Percentiles rank a stretch among this genome's conserved stretches.
Conservation (phyloP, 1,284 basidiomycete genomes). For the Tilletia walkeri region DNA sequence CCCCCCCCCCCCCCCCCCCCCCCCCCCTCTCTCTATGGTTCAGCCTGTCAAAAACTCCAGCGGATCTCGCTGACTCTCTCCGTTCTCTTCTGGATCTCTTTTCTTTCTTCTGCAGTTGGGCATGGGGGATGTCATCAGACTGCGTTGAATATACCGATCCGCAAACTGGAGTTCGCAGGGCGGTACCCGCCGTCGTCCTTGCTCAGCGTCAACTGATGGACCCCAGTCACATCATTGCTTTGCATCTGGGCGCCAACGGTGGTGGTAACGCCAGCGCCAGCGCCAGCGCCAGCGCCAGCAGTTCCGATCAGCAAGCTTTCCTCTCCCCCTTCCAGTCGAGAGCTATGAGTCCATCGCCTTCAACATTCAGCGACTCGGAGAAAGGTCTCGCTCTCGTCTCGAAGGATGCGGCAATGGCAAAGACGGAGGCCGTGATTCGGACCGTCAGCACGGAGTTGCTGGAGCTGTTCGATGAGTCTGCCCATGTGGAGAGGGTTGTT, state of each 20-base stretch:
- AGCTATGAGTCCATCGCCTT: too few species aligned
- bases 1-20: too few species aligned
- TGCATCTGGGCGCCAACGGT: constrained; percentile 11
- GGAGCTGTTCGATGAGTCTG: constrained; percentile 21
- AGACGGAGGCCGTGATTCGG: background rate
- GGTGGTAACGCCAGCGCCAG: background rate
- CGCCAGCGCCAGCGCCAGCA: background rate
- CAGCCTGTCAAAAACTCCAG: too few species aligned
- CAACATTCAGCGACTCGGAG: background rate
- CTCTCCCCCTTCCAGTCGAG: background rate
- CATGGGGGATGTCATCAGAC: constrained; percentile 24
- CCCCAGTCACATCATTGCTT: constrained; percentile 22
- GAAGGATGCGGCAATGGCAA: background rate
- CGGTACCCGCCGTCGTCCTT: constrained; percentile 25
- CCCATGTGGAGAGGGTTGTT: constrained; percentile 24
- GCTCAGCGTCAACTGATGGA: constrained; percentile 25
- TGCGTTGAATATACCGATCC: constrained; percentile 21
- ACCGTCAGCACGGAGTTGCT: constrained; percentile 19
- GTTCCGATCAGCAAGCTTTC: background rate
- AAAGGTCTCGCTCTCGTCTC: too few species aligned
- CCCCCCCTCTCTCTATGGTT: too few species aligned
- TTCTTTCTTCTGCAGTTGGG: constrained; percentile 15
- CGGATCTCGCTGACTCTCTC: too few species aligned
- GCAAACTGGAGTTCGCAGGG: background rate
- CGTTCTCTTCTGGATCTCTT: too few species aligned